Evolutionary conservation across 306 rosid species (phyloP).

Genomic region (Fagus sylvatica): DNA sequence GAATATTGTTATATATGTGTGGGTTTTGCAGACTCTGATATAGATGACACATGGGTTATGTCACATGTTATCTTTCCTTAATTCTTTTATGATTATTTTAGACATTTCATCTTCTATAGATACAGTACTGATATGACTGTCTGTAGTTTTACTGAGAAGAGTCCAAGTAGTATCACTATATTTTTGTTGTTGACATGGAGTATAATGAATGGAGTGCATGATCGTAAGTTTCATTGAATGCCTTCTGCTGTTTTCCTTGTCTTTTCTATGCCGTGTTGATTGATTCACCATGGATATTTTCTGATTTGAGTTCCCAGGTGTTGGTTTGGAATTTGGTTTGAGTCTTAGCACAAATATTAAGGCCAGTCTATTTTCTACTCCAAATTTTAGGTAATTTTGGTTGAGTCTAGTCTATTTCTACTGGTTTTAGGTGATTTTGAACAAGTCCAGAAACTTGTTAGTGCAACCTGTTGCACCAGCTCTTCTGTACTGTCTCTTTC

Average conservation of each 20-base stretch:
- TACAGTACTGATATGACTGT: background rate
- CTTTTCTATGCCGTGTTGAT: background rate
- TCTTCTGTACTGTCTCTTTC: too few relatives aligned
- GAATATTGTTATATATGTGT: background rate
- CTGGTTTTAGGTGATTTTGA: background rate
- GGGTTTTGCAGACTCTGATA: background rate
- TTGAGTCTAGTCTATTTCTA: background rate
- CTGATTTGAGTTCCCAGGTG: background rate
- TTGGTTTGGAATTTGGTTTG: background rate
- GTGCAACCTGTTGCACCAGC: background rate
- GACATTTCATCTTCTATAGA: background rate
- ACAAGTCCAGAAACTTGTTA: background rate
- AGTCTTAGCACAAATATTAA: background rate
- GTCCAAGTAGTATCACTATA: background rate
- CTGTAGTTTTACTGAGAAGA: background rate
- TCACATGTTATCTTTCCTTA: background rate
- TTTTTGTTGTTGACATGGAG: too few relatives aligned
- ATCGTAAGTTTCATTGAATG: background rate
- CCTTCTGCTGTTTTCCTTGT: background rate
- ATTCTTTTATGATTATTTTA: background rate
- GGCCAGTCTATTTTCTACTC: too few relatives aligned
- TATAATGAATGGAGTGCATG: background rate
- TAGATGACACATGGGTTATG: background rate
- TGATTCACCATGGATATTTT: background rate
- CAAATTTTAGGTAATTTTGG: background rate